phyloP scores from a whole-genome alignment of 2,329 filamentous ascomycete species.

The Neonectria magnoliae region DNA sequence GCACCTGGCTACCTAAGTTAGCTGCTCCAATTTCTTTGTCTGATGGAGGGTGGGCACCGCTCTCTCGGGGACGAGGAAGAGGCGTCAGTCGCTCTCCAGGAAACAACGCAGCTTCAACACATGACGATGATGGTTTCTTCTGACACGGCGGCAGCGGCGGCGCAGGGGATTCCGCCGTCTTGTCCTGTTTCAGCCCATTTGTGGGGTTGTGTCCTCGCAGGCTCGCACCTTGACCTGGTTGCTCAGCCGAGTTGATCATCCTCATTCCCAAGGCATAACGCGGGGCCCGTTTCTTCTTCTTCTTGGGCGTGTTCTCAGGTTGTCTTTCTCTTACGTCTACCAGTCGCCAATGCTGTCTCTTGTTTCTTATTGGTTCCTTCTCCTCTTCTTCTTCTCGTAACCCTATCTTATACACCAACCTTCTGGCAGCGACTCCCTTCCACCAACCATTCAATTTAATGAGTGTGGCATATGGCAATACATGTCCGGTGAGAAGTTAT shows the following conservation, averaged over 20 bases:
- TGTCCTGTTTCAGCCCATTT: conserved; percentile 18
- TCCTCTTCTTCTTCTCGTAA: background rate
- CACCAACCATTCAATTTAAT: background rate
- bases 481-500: background rate
- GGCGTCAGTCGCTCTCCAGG: conserved; percentile 16
- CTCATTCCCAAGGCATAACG: background rate
- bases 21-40: conserved; percentile 20
- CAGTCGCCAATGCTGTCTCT: background rate
- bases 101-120: conserved; percentile 6
- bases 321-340: background rate
- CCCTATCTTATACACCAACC: background rate
- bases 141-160: conserved; percentile 10
- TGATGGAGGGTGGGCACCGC: conserved; percentile 16
- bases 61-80: conserved; percentile 29
- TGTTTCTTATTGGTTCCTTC: background rate
- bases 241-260: conserved; percentile 8
- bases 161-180: conserved; percentile 10
- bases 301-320: background rate
- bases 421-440: background rate
- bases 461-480: background rate
- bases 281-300: background rate
- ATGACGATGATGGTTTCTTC: conserved; percentile 15
- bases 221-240: conserved; percentile 7
- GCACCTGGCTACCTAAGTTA: background rate
- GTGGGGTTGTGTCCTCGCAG: conserved; percentile 19